phyloP scores from a whole-genome alignment of 1,284 basidiomycete genomes.

The Bondarzewia mesenterica region DNA sequence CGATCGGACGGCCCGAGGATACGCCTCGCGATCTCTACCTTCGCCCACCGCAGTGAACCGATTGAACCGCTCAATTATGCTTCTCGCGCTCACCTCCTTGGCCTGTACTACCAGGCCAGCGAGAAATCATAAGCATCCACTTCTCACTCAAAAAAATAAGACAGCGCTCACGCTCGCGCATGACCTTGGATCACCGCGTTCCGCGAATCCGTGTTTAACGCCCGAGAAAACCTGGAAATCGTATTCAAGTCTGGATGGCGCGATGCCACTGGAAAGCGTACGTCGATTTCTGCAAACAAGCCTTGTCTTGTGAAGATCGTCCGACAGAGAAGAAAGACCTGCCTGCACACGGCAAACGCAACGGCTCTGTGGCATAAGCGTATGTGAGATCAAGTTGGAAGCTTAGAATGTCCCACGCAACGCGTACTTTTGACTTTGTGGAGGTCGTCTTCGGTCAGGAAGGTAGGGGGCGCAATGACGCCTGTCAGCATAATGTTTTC shows the following conservation, averaged over 20 bases:
- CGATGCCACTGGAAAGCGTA: conserved; percentile 33
- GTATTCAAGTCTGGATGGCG: conserved; percentile 37
- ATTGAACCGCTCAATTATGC: conserved; percentile 37
- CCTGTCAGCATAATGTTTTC: conserved; percentile 20
- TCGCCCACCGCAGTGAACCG: too few relatives aligned
- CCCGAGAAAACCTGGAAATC: conserved; percentile 42
- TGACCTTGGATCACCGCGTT: conserved; percentile 30
- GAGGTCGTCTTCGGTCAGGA: conserved; percentile 40
- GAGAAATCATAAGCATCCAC: not conserved
- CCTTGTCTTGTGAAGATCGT: not conserved
- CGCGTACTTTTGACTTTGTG: conserved; percentile 36
- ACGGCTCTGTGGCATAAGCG: conserved; percentile 30
- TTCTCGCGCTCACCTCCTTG: conserved; percentile 46
- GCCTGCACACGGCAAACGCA: too few relatives aligned
- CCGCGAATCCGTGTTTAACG: conserved; percentile 37
- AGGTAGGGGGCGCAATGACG: conserved; percentile 49
- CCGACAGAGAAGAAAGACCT: conserved; percentile 28
- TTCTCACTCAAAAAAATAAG: not conserved
- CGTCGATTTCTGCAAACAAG: conserved; percentile 29
- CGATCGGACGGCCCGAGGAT: too few relatives aligned
- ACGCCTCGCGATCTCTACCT: too few relatives aligned
- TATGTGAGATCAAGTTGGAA: not conserved
- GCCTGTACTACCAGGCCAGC: conserved; percentile 38
- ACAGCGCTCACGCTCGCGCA: conserved; percentile 31
- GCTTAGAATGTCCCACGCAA: not conserved